phyloP scores from a whole-genome alignment of 768 basidiomycete genomes.

The Leucosporidium creatinivorum region DNA sequence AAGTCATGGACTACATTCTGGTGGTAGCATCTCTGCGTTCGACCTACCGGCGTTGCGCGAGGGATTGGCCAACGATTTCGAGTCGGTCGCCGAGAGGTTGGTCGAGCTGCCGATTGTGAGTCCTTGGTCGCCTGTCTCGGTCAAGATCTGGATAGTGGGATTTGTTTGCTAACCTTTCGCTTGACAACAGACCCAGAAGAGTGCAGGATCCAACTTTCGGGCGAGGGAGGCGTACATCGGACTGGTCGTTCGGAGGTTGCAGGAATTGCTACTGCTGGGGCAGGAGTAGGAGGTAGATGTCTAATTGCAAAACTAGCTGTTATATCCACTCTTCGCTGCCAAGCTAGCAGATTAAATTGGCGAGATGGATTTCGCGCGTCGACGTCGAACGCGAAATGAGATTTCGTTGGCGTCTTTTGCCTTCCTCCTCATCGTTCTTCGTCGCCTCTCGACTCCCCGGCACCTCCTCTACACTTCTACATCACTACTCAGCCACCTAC shows the following conservation, averaged over 20 bases:
- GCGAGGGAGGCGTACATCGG: conserved; percentile 64
- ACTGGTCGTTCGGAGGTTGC: conserved; percentile 58
- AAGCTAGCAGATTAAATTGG: too few species aligned
- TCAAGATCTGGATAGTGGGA: too few species aligned
- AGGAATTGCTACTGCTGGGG: conserved; percentile 13
- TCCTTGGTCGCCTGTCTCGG: conserved; percentile 25
- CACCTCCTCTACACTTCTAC: too few species aligned
- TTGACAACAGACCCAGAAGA: conserved; percentile 30
- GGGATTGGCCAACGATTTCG: conserved; percentile 52
- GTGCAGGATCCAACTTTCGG: conserved; percentile 52
- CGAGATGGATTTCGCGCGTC: too few species aligned
- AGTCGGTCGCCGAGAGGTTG: conserved; percentile 48
- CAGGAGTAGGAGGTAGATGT: neutral
- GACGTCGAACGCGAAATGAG: too few species aligned
- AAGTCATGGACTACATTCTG: neutral
- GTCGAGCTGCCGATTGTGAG: conserved; percentile 52
- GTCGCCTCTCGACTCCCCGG: too few species aligned
- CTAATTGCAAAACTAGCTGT: neutral
- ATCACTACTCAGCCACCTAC: too few species aligned
- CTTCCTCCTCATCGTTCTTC: too few species aligned
- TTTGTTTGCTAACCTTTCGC: neutral
- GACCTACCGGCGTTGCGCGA: conserved; percentile 26
- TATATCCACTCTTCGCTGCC: too few species aligned
- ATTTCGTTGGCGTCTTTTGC: too few species aligned
- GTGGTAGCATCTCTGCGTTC: conserved; percentile 6